Conservation (phyloP, 768 basidiomycete genomes). For the Fistulinella prunicolor region DNA sequence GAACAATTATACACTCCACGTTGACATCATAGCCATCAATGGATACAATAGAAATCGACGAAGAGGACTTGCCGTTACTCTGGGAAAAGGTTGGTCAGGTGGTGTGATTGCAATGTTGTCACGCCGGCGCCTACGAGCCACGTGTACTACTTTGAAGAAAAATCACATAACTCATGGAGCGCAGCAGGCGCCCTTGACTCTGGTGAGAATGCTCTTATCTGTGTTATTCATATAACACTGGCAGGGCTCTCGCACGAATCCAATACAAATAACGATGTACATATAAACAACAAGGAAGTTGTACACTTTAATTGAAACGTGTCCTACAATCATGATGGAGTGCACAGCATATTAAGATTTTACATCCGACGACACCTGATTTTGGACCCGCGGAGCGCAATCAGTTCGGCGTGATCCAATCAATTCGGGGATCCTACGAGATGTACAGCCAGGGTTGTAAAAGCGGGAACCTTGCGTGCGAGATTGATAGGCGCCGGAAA, state of each 20-base stretch:
- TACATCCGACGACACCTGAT: slow-evolving; percentile 3
- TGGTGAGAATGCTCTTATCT: slow-evolving; percentile 8
- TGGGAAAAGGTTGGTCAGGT: not conserved
- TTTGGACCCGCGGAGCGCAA: slow-evolving; percentile 5
- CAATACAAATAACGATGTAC: not conserved
- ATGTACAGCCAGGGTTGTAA: slow-evolving; percentile 1
- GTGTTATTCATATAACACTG: not conserved
- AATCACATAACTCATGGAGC: not conserved
- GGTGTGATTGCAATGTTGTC: too few relatives aligned
- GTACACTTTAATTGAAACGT: slow-evolving; percentile 1
- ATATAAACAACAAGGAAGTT: not conserved
- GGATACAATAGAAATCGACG: not conserved
- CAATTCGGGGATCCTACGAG: slow-evolving; percentile 3
- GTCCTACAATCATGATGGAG: slow-evolving; percentile 8
- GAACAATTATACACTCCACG: slow-evolving; percentile 2
- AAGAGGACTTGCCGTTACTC: not conserved
- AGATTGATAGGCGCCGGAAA: slow-evolving; percentile 8
- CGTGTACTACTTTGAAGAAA: too few relatives aligned
- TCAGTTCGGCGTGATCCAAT: slow-evolving; percentile 17
- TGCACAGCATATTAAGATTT: slow-evolving; percentile 1
- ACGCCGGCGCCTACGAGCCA: too few relatives aligned
- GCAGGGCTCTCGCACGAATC: slow-evolving; percentile 1
- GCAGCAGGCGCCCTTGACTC: slow-evolving; percentile 5
- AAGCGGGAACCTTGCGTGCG: not conserved
- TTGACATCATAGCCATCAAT: slow-evolving; percentile 16